phyloP scores from a whole-genome alignment of 352 stramenopile species.

The Pythium apleroticum region DNA sequence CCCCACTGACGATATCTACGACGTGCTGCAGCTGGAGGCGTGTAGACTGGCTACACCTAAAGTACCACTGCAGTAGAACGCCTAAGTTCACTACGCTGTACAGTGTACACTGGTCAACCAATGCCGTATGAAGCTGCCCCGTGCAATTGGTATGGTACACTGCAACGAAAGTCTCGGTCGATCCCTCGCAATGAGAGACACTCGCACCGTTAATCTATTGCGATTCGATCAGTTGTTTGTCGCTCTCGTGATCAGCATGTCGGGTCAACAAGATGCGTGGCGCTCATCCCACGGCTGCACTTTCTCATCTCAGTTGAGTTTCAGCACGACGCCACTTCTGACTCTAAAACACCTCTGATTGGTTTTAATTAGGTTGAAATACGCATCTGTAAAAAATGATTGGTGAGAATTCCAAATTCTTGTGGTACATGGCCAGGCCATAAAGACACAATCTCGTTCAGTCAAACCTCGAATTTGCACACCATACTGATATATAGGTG shows the following conservation, averaged over 20 bases:
- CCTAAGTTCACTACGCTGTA: too few relatives aligned
- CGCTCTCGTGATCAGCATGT: not conserved
- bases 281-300: not conserved
- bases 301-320: not conserved
- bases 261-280: not conserved
- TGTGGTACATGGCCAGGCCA: not conserved
- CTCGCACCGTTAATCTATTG: too few relatives aligned
- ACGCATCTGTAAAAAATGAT: not conserved
- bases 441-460: not conserved
- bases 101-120: too few relatives aligned
- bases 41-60: too few relatives aligned
- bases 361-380: not conserved
- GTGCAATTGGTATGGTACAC: too few relatives aligned
- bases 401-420: not conserved
- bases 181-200: too few relatives aligned
- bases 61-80: too few relatives aligned
- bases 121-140: too few relatives aligned
- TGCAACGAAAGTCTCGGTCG: too few relatives aligned
- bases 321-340: not conserved
- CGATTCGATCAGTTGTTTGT: not conserved
- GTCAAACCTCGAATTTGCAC: too few relatives aligned
- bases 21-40: too few relatives aligned
- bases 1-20: too few relatives aligned
- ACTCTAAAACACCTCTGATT: not conserved
- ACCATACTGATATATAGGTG: not conserved